Base-by-base conservation (phyloP, 2,329 filamentous ascomycete genomes). In the Zasmidium citrigriseum region DNA sequence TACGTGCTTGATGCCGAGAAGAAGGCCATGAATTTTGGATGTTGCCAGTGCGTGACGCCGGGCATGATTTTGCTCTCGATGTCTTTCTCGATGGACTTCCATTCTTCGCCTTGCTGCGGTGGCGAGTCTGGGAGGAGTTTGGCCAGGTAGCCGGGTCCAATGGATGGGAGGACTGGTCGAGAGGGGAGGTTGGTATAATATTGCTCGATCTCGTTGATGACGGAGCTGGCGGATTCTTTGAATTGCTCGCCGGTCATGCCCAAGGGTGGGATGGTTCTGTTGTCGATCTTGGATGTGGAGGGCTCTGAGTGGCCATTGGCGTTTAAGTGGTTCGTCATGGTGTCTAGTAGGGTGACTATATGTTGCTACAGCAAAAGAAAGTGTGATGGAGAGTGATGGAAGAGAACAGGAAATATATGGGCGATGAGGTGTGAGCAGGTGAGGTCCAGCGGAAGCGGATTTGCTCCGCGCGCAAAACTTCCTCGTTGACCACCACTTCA, bases 21-120 rank as follows among this genome's bases (percentile, higher is more conserved):
- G 81, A 96, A 98, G 46, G 93, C 93, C 85, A 97, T 91, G 82
- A 96, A 98, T 71, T 93, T 92, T 16, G 91, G 93, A 2, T 88
- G 91, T 73, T 96, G 89, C 92, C 93, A 98, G 77, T 97, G 93
- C 0, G 93, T 97, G 55, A 98, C 81, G 4, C 93, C 93, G 0
- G 93, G 93, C 72, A 96, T 86, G 71, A 98, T 96, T 72, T 95
- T 90, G 46, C 83, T 78, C 67, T 93, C 88, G 52, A 98, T 87
- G 72, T 98, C 93, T 57, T 85, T 82, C 68, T 91, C 89, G 70
- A 98, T 97, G 53, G 85, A 80, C 21, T 81, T 77, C 90, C 93
- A 96, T 70, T 83, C 78, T 80, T 89, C 91, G 68, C 83, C 89
- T 58, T 84, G 80, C 64, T 82, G 80, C 50, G 84, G 93, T 41